Evolutionary conservation across 352 stramenopile species (phyloP).

Genomic region (Phytophthora citricola): DNA sequence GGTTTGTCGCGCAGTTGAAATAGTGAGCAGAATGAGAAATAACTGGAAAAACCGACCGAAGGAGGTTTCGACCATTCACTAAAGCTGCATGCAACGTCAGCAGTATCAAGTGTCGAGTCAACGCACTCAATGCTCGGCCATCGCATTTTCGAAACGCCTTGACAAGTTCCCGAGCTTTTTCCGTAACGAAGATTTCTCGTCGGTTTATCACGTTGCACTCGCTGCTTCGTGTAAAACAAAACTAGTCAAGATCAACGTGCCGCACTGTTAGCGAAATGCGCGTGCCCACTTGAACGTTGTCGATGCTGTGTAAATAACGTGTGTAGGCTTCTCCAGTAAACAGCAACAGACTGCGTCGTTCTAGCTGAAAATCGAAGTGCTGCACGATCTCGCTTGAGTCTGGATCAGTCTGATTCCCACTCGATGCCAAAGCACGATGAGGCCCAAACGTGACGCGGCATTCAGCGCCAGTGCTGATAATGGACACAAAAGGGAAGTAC

Average conservation of each 20-base stretch:
- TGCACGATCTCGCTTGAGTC: neutral
- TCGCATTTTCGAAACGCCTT: constrained; percentile 24
- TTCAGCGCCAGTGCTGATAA: constrained; percentile 66
- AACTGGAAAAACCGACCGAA: constrained; percentile 23
- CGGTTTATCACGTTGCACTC: neutral
- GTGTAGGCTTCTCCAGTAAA: constrained; percentile 70
- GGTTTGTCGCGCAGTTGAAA: constrained; percentile 14
- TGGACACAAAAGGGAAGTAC: constrained; percentile 75
- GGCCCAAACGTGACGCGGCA: constrained; percentile 64
- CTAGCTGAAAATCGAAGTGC: constrained; percentile 50
- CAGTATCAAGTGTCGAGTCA: constrained; percentile 20
- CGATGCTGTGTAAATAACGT: constrained; percentile 67
- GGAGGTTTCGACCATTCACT: constrained; percentile 16
- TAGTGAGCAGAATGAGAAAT: constrained; percentile 11
- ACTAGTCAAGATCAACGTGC: constrained; percentile 42
- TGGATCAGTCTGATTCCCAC: neutral
- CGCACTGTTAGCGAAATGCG: constrained; percentile 70
- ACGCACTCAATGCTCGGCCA: constrained; percentile 4
- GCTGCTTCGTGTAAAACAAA: neutral
- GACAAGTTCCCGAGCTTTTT: constrained; percentile 7
- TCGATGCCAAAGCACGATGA: constrained; percentile 45
- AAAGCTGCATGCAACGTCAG: neutral
- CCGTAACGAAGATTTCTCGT: constrained; percentile 3
- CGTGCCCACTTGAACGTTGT: constrained; percentile 49
- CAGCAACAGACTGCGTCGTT: constrained; percentile 60